Percentiles rank a stretch among this genome's conserved stretches.
Conservation (phyloP, 2,329 filamentous ascomycete species). For the Aspergillus brunneoviolaceus region DNA sequence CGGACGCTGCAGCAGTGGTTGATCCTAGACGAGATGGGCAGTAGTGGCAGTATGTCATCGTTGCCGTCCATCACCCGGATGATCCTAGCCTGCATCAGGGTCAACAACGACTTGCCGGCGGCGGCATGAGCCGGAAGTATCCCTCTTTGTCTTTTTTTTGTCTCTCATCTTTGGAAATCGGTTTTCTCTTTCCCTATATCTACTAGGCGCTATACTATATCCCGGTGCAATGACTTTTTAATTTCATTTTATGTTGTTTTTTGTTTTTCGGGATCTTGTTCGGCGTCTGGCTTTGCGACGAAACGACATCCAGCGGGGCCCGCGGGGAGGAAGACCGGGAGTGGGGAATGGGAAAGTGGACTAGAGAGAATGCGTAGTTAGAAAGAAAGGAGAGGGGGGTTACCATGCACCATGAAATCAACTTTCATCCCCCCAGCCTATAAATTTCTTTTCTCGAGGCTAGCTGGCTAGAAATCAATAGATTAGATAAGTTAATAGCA, state of each 20-base stretch:
- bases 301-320: not conserved
- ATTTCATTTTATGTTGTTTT: too few species aligned
- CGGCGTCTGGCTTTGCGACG: too few species aligned
- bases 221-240: not conserved
- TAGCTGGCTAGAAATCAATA: not conserved
- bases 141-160: not conserved
- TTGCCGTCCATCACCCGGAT: conserved; percentile 16
- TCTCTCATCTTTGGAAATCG: not conserved
- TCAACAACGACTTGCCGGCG: not conserved
- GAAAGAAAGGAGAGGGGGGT: too few species aligned
- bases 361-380: too few species aligned
- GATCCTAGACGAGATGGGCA: conserved; percentile 6
- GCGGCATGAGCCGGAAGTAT: not conserved
- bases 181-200: not conserved
- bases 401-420: not conserved
- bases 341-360: too few species aligned
- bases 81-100: conserved; percentile 14
- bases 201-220: not conserved
- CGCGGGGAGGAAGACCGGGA: not conserved
- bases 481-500: not conserved
- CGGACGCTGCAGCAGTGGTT: conserved; percentile 14
- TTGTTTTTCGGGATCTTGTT: too few species aligned
- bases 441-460: not conserved
- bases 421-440: not conserved
- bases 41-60: conserved; percentile 4